Evolutionary conservation across 176 grass and related monocot species (phyloP).

Genomic region (Oryza officinalis): DNA sequence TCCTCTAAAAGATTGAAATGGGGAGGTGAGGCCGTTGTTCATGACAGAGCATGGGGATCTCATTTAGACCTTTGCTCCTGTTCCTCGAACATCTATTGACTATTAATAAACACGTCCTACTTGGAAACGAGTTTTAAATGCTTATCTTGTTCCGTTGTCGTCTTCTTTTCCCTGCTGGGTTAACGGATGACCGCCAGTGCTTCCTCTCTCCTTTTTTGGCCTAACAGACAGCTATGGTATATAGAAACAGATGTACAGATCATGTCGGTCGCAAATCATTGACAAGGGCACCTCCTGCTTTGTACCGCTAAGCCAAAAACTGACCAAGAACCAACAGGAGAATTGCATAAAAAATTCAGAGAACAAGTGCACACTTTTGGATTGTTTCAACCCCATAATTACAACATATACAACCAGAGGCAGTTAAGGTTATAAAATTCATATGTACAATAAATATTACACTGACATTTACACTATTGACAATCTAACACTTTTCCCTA

Average conservation of each 20-base stretch:
- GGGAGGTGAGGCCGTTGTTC: not conserved
- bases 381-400: not conserved
- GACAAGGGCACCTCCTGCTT: not conserved
- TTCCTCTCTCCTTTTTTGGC: not conserved
- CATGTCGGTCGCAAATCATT: not conserved
- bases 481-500: not conserved
- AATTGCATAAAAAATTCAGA: not conserved
- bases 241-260: too few relatives aligned
- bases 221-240: not conserved
- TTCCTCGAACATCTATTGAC: slow-evolving; percentile 39
- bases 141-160: not conserved
- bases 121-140: not conserved
- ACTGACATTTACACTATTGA: slow-evolving; percentile 11
- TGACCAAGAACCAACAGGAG: not conserved
- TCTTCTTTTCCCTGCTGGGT: slow-evolving; percentile 19
- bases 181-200: slow-evolving; percentile 31
- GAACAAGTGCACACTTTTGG: not conserved
- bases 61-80: slow-evolving; percentile 24
- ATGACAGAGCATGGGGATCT: slow-evolving; percentile 17
- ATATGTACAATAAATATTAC: not conserved
- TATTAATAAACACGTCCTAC: slow-evolving; percentile 43
- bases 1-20: not conserved
- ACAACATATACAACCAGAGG: not conserved
- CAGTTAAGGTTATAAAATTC: not conserved
- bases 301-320: not conserved